A percentile compares a stretch with the other conserved stretches of the same genome.
Evolutionary conservation across 345 rosid species (phyloP).

Genomic region (Rhizophora mangle): DNA sequence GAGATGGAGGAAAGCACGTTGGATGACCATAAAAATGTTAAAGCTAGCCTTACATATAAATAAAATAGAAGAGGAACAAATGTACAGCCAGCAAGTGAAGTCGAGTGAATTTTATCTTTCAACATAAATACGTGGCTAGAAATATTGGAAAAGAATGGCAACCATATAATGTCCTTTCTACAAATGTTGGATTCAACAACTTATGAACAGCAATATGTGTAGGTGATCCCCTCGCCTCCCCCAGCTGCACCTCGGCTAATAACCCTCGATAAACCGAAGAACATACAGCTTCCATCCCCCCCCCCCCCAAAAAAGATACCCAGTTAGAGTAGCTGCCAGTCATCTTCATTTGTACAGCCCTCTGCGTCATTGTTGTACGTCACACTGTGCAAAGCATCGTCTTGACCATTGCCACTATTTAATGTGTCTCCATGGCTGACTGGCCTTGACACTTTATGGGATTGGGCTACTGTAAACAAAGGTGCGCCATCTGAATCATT

Average conservation of each 20-base stretch:
- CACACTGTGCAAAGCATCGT: conserved; percentile 29
- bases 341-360: conserved; percentile 43
- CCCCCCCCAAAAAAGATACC: not conserved
- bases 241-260: not conserved
- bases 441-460: conserved; percentile 14
- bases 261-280: not conserved
- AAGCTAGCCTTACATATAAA: not conserved
- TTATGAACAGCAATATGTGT: not conserved
- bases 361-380: conserved; percentile 21
- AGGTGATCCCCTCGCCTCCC: not conserved
- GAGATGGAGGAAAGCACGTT: too few species aligned
- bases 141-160: conserved; percentile 8
- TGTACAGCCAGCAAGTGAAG: not conserved
- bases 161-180: conserved; percentile 5
- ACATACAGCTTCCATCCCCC: not conserved
- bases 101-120: not conserved
- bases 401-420: conserved; percentile 19
- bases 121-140: not conserved
- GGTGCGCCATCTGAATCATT: conserved; percentile 90
- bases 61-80: not conserved
- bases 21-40: too few species aligned
- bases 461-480: conserved; percentile 45
- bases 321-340: conserved; percentile 60
- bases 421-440: conserved; percentile 20
- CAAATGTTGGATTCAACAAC: conserved; percentile 6